These are phyloP conservation scores for Ceratorhiza oryzae-sativae DNA, from an alignment of 1,284 basidiomycete genomes.

Conservation along the genomic window DNA sequence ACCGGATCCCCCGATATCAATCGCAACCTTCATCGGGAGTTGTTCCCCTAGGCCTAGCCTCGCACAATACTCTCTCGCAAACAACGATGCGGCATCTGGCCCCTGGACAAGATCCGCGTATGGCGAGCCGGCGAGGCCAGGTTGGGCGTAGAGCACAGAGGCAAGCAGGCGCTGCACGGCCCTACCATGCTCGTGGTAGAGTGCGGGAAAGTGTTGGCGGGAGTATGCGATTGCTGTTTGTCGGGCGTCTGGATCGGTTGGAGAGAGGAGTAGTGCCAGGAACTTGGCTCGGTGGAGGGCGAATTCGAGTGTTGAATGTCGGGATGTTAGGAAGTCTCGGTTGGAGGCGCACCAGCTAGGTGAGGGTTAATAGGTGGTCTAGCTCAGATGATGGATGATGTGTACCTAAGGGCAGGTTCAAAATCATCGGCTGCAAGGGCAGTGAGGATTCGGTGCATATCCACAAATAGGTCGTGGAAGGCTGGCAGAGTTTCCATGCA, in stretches of 20 bases:
- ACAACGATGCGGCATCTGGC: constrained; percentile 78
- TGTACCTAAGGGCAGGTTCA: constrained; percentile 74
- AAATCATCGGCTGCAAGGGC: constrained; percentile 74
- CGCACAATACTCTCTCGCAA: constrained; percentile 89
- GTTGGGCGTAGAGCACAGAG: constrained; percentile 71
- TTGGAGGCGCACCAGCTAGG: constrained; percentile 79
- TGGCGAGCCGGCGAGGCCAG: constrained; percentile 68
- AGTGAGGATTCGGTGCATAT: constrained; percentile 76
- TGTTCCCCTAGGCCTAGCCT: constrained; percentile 86
- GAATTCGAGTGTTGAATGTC: constrained; percentile 83
- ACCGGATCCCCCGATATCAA: constrained; percentile 89
- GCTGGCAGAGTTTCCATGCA: constrained; percentile 65
- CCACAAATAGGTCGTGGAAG: constrained; percentile 67
- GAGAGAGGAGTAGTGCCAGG: constrained; percentile 70
- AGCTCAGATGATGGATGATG: constrained; percentile 7
- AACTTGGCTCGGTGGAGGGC: constrained; percentile 87
- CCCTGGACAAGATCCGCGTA: constrained; percentile 79
- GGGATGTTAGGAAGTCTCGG: constrained; percentile 66
- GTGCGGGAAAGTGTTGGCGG: constrained; percentile 67
- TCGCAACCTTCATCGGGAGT: constrained; percentile 83
- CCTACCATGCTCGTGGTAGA: constrained; percentile 69
- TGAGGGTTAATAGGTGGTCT: constrained; percentile 12
- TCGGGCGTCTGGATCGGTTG: constrained; percentile 53
- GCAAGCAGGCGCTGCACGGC: constrained; percentile 71
- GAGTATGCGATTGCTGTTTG: constrained; percentile 78